These are phyloP conservation scores for Sophora flavescens DNA, from an alignment of 306 rosid species.

Conservation along the genomic window DNA sequence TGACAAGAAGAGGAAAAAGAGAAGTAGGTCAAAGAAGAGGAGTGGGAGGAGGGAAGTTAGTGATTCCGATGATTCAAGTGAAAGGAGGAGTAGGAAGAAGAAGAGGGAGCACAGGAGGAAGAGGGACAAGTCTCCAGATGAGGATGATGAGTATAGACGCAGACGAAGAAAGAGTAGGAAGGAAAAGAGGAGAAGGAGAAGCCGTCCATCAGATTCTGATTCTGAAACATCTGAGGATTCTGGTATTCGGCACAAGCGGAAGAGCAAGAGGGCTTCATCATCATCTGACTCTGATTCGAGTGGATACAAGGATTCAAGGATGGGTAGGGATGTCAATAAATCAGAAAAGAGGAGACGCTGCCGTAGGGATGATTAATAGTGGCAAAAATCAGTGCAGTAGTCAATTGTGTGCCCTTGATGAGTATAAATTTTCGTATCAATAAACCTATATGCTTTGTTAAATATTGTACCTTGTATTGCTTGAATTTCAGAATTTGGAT, in stretches of 20 bases:
- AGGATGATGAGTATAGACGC: slow-evolving; percentile 44
- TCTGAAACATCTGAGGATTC: slow-evolving; percentile 75
- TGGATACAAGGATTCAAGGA: slow-evolving; percentile 60
- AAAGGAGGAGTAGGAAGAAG: slow-evolving; percentile 61
- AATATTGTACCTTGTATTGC: not conserved
- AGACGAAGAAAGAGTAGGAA: slow-evolving; percentile 55
- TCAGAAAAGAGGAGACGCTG: slow-evolving; percentile 65
- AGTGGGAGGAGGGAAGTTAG: slow-evolving; percentile 63
- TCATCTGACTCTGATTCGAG: slow-evolving; percentile 59
- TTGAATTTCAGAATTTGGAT: slow-evolving; percentile 32
- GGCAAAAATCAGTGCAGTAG: slow-evolving; percentile 23
- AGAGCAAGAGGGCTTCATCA: slow-evolving; percentile 62
- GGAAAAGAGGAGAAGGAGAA: slow-evolving; percentile 76
- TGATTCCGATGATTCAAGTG: slow-evolving; percentile 72
- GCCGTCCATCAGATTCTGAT: slow-evolving; percentile 65
- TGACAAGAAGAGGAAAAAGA: slow-evolving; percentile 65
- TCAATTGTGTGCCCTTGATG: slow-evolving; percentile 9
- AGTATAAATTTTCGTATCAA: slow-evolving; percentile 1
- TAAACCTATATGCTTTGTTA: slow-evolving; percentile 8
- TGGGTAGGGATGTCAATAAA: slow-evolving; percentile 66
- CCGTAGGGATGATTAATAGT: slow-evolving; percentile 53
- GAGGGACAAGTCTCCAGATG: slow-evolving; percentile 51
- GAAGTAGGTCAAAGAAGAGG: slow-evolving; percentile 90
- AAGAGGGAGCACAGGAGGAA: slow-evolving; percentile 62
- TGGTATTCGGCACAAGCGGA: slow-evolving; percentile 53